Conservation (phyloP, 805 yeast genomes). For the Lachancea thermotolerans region DNA sequence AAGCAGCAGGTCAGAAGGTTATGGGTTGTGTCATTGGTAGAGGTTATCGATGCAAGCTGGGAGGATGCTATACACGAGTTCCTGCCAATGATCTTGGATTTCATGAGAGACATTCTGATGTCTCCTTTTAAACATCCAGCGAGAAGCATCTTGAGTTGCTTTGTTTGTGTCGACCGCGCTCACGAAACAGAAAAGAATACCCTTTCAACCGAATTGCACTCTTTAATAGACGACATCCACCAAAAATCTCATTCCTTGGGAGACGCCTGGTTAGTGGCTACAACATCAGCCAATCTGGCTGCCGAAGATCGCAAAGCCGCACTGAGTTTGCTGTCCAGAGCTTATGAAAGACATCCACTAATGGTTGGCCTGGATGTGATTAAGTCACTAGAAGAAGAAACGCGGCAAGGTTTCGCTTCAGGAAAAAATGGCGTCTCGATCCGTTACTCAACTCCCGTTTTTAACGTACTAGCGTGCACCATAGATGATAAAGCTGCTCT, state of each 20-base stretch:
- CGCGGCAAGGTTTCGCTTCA: constrained; percentile 10
- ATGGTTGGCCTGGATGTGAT: constrained; percentile 40
- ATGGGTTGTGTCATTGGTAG: constrained; percentile 53
- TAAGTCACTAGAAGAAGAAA: constrained; percentile 32
- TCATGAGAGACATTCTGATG: constrained; percentile 32
- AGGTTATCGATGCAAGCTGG: constrained; percentile 32
- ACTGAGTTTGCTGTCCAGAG: constrained; percentile 26
- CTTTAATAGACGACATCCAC: constrained; percentile 9
- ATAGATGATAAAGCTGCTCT: constrained; percentile 22
- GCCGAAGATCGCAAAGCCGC: constrained; percentile 34
- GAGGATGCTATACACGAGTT: constrained; percentile 14
- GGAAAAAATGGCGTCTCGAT: constrained; percentile 21
- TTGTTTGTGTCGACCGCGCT: constrained; percentile 18
- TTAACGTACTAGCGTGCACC: constrained; percentile 34
- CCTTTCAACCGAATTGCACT: constrained; percentile 8
- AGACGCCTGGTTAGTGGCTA: constrained; percentile 42
- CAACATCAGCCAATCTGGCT: constrained; percentile 37
- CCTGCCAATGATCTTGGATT: constrained; percentile 12
- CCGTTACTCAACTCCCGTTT: constrained; percentile 32
- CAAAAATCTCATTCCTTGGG: constrained; percentile 32
- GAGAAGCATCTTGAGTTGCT: constrained; percentile 16
- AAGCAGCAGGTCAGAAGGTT: constrained; percentile 54
- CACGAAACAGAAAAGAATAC: constrained; percentile 5
- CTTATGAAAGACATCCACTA: constrained; percentile 34
- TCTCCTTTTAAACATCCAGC: constrained; percentile 16